phyloP scores from a whole-genome alignment of 352 stramenopile genomes.

The Saprolegnia diclina region DNA sequence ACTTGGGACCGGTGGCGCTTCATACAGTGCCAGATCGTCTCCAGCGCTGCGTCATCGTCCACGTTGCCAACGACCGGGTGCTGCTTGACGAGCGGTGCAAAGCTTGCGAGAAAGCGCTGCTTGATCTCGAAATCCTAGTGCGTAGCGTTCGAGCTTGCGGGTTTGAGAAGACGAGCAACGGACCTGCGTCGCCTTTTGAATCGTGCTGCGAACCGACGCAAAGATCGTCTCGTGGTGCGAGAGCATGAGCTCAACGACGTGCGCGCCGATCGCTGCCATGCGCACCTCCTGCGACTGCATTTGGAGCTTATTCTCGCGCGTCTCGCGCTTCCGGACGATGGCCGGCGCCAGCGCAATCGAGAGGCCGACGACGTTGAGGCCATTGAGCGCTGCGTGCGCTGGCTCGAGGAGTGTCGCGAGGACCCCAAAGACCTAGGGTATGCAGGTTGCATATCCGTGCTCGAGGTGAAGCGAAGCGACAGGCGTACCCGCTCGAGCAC shows the following conservation, averaged over 20 bases:
- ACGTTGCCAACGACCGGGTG: background rate
- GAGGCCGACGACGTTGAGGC: conserved; percentile 53
- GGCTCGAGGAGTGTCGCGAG: conserved; percentile 41
- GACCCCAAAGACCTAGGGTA: conserved; percentile 20
- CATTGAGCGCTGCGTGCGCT: conserved; percentile 52
- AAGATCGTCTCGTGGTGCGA: conserved; percentile 71
- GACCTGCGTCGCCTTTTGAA: conserved; percentile 57
- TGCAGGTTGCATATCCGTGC: background rate
- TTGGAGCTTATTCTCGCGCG: conserved; percentile 14
- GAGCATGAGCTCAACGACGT: conserved; percentile 77
- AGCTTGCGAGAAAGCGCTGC: conserved; percentile 6
- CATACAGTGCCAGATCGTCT: conserved; percentile 6
- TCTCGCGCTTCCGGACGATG: conserved; percentile 73
- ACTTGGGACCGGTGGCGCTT: conserved; percentile 2
- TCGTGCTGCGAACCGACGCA: conserved; percentile 51
- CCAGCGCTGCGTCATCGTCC: conserved; percentile 6
- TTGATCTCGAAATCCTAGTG: conserved; percentile 15
- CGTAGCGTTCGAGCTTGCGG: background rate
- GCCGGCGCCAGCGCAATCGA: conserved; percentile 63
- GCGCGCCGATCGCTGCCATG: conserved; percentile 27
- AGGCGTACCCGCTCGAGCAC: conserved; percentile 58
- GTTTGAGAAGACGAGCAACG: no score
- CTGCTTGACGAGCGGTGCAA: conserved; percentile 11
- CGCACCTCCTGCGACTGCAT: background rate
- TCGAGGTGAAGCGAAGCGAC: no score